These are phyloP conservation scores for Neospermospora avenae DNA, from an alignment of 2,329 filamentous ascomycete genomes.

Conservation along the genomic window DNA sequence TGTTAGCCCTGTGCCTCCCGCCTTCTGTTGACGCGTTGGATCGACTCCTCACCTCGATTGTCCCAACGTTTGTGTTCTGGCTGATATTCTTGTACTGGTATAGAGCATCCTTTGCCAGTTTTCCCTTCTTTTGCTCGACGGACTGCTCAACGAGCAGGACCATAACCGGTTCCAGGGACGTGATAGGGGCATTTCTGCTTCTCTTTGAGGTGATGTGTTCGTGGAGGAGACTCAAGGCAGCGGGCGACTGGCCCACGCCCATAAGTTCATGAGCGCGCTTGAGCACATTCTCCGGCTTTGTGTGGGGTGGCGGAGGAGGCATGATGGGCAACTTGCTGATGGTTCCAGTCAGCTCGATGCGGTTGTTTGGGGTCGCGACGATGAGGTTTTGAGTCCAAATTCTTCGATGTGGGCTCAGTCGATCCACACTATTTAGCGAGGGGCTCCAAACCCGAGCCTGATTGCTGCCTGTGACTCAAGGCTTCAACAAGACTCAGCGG, in stretches of 20 bases:
- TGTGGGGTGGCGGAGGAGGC: constrained; percentile 92
- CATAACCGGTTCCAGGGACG: constrained; percentile 96
- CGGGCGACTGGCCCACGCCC: constrained; percentile 88
- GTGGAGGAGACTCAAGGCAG: constrained; percentile 91
- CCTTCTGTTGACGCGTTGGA: not conserved
- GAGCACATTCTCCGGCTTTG: constrained; percentile 98
- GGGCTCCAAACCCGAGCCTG: not conserved
- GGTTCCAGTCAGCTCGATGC: not conserved
- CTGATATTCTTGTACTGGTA: constrained; percentile 99
- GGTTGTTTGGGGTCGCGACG: constrained; percentile 4
- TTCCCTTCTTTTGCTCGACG: constrained; percentile 96
- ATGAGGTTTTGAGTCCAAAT: constrained; percentile 1
- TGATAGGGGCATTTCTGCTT: constrained; percentile 94
- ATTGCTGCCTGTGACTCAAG: not conserved
- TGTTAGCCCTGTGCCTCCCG: constrained; percentile 16
- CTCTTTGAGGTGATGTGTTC: constrained; percentile 99
- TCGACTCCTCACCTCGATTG: constrained; percentile 71
- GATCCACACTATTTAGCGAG: constrained; percentile 1
- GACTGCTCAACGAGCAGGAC: constrained; percentile 94
- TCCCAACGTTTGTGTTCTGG: constrained; percentile 97
- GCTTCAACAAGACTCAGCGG: not conserved
- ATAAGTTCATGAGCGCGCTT: constrained; percentile 99
- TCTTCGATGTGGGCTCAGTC: not conserved
- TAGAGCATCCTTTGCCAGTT: constrained; percentile 95
- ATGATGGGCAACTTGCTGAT: constrained; percentile 30